phyloP scores from a whole-genome alignment of 805 yeast species.

The Kuraishia molischiana region DNA sequence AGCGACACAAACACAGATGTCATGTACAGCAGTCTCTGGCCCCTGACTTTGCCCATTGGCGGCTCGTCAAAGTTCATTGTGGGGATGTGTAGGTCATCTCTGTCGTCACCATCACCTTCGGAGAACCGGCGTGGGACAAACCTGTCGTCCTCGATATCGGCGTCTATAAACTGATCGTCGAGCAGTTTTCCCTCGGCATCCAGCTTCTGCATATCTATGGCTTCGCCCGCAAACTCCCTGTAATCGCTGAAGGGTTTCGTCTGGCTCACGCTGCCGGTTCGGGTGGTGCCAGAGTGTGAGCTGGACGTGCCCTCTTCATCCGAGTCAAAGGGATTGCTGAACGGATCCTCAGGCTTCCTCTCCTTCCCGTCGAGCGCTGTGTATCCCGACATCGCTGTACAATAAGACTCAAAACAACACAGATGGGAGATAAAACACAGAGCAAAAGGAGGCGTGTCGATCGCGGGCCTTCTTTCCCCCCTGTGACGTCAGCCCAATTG shows the following conservation, averaged over 20 bases:
- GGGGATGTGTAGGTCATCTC: constrained; percentile 5
- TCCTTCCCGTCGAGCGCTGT: background rate
- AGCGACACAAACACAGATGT: constrained; percentile 13
- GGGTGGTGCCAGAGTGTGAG: background rate
- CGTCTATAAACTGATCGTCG: background rate
- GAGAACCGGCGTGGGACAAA: background rate
- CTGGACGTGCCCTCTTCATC: constrained; percentile 1
- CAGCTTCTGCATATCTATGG: background rate
- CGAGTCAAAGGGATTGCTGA: constrained; percentile 2
- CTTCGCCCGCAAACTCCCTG: background rate
- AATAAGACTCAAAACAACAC: background rate
- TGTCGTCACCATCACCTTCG: constrained; percentile 3
- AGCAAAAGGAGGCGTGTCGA: background rate
- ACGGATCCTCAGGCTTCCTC: background rate
- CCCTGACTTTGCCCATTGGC: constrained; percentile 11
- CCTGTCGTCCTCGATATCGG: background rate
- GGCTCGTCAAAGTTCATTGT: constrained; percentile 11
- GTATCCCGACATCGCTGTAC: background rate
- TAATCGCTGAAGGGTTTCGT: background rate
- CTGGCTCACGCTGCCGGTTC: background rate
- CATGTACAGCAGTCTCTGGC: constrained; percentile 14
- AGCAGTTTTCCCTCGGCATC: background rate
- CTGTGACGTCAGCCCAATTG: constrained; percentile 1
- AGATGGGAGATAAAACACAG: background rate
- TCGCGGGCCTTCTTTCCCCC: too few species aligned